These are phyloP conservation scores for Skeletonema costatum DNA, from an alignment of 108 stramenopile species.

Conservation along the genomic window DNA sequence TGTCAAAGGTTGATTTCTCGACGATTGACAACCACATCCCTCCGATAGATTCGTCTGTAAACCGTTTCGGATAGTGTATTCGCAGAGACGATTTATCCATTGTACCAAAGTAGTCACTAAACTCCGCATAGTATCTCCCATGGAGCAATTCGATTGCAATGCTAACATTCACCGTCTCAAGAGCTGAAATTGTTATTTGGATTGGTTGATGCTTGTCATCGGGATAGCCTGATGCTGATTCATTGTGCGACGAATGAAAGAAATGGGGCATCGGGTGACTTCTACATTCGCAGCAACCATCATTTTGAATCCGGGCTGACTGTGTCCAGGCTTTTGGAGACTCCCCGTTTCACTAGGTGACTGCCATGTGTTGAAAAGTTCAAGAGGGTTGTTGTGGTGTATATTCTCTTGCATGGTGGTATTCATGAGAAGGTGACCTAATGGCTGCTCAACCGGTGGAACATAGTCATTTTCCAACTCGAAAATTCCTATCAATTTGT, in stretches of 20 bases:
- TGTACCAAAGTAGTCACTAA: slow-evolving; percentile 50
- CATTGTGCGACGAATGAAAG: slow-evolving; percentile 26
- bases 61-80: slow-evolving; percentile 59
- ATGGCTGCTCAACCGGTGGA: slow-evolving; percentile 26
- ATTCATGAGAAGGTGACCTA: slow-evolving; percentile 42
- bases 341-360: not conserved
- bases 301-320: slow-evolving; percentile 25
- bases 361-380: slow-evolving; percentile 44
- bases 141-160: slow-evolving; percentile 76
- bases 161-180: slow-evolving; percentile 59
- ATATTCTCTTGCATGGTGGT: slow-evolving; percentile 30
- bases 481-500: slow-evolving; percentile 33
- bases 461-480: slow-evolving; percentile 33
- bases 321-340: slow-evolving; percentile 14
- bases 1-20: slow-evolving; percentile 47
- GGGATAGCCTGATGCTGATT: slow-evolving; percentile 48
- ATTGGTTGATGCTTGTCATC: slow-evolving; percentile 82
- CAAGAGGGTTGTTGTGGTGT: slow-evolving; percentile 28
- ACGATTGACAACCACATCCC: slow-evolving; percentile 66
- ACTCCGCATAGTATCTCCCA: slow-evolving; percentile 76
- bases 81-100: slow-evolving; percentile 50
- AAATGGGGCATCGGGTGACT: slow-evolving; percentile 49
- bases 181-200: slow-evolving; percentile 65
- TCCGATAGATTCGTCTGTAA: slow-evolving; percentile 18
- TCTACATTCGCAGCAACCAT: slow-evolving; percentile 79